Evolutionary conservation across 768 basidiomycete species (phyloP), one percentile per base, ranked within the genome.

Genomic region (Roridomyces roridus): DNA sequence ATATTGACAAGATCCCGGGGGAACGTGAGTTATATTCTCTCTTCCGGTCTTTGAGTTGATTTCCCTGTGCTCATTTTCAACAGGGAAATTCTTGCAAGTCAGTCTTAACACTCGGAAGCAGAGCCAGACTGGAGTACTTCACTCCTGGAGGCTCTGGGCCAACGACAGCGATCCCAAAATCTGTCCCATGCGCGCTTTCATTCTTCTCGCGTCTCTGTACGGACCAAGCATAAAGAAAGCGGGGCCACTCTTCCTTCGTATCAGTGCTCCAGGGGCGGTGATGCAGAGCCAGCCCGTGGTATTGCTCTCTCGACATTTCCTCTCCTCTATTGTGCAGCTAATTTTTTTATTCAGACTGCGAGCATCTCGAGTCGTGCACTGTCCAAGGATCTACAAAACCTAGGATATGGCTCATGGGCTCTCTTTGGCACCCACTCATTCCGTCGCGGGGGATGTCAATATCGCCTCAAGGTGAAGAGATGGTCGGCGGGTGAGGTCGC

Each of bases 401-500:
- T 63, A 12, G 57, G 54, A 3, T 62, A 62, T 46, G 20, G 18
- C 17, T 55, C 44, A 15, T 65, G 57, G 64, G 57, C 57, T n/a
- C 45, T 65, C 9, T 65, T 56, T 47, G 57, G 64, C 17, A 65
- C 64, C 12, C 61, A 65, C 51, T 65, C 58, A 5, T 63, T 63
- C 39, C 57, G 61, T 23, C 57, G 57, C 51, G n/a, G n/a, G n/a
- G n/a, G n/a, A n/a, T n/a, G n/a, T n/a, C n/a, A n/a, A n/a, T n/a
- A n/a, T n/a, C n/a, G 57, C 15, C 37, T 59, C 26, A 52, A 46
- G n/a, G 41, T 45, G 21, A 51, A 43, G 18, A 25, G 39, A 15
- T 63, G 57, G 43, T 24, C 52, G 2, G 45, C 46, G 11, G 52
- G 51, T 35, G 63, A 60, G 63, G 47, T 61, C 51, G 62, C 64